These are phyloP conservation scores for Candolleomyces aberdarensis DNA, from an alignment of 768 basidiomycete species.

Conservation along the genomic window DNA sequence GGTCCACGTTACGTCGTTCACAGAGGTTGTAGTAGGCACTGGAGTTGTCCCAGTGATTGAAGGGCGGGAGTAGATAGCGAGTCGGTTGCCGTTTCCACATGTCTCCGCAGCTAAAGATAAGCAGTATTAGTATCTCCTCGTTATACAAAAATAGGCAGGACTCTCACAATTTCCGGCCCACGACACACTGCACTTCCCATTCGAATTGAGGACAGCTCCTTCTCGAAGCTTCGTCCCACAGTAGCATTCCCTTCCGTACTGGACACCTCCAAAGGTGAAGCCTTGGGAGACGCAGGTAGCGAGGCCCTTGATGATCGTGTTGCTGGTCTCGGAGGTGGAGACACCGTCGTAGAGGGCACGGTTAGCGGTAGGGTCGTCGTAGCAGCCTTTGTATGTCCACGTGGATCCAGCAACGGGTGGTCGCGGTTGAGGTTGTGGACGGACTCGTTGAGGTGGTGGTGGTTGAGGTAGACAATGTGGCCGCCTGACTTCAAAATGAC, in stretches of 20 bases:
- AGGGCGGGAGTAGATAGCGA: slow-evolving; percentile 19
- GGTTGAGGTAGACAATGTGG: neutral
- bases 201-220: slow-evolving; percentile 16
- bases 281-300: slow-evolving; percentile 22
- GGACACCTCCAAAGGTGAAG: slow-evolving; percentile 27
- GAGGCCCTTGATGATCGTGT: slow-evolving; percentile 26
- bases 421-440: slow-evolving; percentile 12
- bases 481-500: slow-evolving; percentile 44
- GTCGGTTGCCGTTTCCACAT: slow-evolving; percentile 28
- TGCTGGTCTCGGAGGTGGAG: slow-evolving; percentile 9
- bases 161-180: slow-evolving; percentile 29
- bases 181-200: slow-evolving; percentile 26
- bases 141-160: neutral
- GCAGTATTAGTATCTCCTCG: slow-evolving; percentile 14
- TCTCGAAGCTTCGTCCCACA: slow-evolving; percentile 24
- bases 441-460: slow-evolving; percentile 11
- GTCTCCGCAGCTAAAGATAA: slow-evolving; percentile 13
- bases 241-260: slow-evolving; percentile 32
- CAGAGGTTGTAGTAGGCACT: neutral
- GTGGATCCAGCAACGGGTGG: slow-evolving; percentile 14
- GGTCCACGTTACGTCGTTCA: slow-evolving; percentile 28
- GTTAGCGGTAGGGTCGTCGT: slow-evolving; percentile 8
- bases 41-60: slow-evolving; percentile 1
- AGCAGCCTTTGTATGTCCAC: slow-evolving; percentile 20
- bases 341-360: slow-evolving; percentile 2